Base-by-base conservation (phyloP, 305 asterid species). In the Andrographis paniculata region DNA sequence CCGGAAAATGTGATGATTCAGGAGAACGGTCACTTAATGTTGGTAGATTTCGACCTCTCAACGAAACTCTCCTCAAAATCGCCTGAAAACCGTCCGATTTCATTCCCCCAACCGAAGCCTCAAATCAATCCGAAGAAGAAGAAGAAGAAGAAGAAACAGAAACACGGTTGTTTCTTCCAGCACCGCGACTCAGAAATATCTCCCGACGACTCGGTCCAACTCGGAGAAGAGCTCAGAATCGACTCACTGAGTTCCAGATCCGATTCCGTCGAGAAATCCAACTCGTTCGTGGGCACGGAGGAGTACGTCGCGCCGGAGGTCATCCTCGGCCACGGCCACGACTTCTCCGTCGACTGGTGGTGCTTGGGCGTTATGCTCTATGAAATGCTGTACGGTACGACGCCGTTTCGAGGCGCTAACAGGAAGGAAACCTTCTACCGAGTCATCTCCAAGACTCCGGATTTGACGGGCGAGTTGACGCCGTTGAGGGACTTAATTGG, bases 311-410 rank as follows among this genome's bases (percentile, higher is more conserved):
- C 94, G 22, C 95, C 97, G 56, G 95, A 88, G 77, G 61, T 88
- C 39, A 71, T 88, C 22, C 14, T 62, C 1, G 94, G 93, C 63
- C 64, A 76, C 50, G 97, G 97, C 51, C 97, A 85, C 65, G 91
- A 80, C 57, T 89, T 85, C 77, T 54, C 88, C 39, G 95, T 89
- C 49, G 98, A 89, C 50, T 85, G 91, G 95, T 89, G 98, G 98
- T 78, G 95, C 57, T 46, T 85, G 6, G 98, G 98, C 1, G 70
- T 85, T 14, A 67, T 85, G 75, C 38, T 85, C 14, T 70, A 89
- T 65, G 95, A 89, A 61, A 85, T 89, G 98, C 81, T 85, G 17
- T 89, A 89, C 56, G 93, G 98, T 0, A 49, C 56, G 66, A 89
- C 95, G 63, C 98, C 98, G 64, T 89, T 89, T 28, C 64, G 73